Evolutionary conservation across 495 filamentous ascomycete species (phyloP).

Genomic region (Pseudomonodictys pantanalensis): DNA sequence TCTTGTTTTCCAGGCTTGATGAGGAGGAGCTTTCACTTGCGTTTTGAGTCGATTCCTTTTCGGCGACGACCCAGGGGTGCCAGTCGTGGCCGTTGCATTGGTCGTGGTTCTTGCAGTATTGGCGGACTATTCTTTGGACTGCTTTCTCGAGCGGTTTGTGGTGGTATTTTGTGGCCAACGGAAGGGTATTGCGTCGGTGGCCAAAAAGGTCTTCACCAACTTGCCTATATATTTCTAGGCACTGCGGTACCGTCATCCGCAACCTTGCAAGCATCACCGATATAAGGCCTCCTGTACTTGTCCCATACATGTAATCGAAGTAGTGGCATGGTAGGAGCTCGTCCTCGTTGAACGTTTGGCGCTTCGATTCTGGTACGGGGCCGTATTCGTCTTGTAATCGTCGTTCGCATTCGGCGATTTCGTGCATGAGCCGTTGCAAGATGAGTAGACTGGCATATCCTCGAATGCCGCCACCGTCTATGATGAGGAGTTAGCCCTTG

Average conservation of each 20-base stretch:
- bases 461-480: slow-evolving; percentile 45
- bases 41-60: slow-evolving; percentile 10
- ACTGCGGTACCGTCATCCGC: slow-evolving; percentile 53
- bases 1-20: slow-evolving; percentile 25
- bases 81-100: slow-evolving; percentile 41
- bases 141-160: slow-evolving; percentile 45
- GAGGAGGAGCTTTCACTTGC: slow-evolving; percentile 17
- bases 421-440: slow-evolving; percentile 42
- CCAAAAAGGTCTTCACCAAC: slow-evolving; percentile 51
- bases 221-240: slow-evolving; percentile 47
- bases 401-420: slow-evolving; percentile 41
- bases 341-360: slow-evolving; percentile 34
- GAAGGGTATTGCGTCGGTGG: slow-evolving; percentile 36
- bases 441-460: slow-evolving; percentile 45
- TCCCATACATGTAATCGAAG: slow-evolving; percentile 52
- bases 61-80: slow-evolving; percentile 39
- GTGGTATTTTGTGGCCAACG: slow-evolving; percentile 46
- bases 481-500: slow-evolving; percentile 16
- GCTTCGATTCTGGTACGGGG: slow-evolving; percentile 3
- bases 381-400: slow-evolving; percentile 37
- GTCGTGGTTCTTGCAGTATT: slow-evolving; percentile 39
- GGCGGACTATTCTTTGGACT: slow-evolving; percentile 42
- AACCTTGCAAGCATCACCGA: slow-evolving; percentile 55
- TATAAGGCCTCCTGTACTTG: slow-evolving; percentile 48
- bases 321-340: slow-evolving; percentile 47